Evolutionary conservation across 352 stramenopile species (phyloP).

Genomic region (Thalassiosira ordinaria): DNA sequence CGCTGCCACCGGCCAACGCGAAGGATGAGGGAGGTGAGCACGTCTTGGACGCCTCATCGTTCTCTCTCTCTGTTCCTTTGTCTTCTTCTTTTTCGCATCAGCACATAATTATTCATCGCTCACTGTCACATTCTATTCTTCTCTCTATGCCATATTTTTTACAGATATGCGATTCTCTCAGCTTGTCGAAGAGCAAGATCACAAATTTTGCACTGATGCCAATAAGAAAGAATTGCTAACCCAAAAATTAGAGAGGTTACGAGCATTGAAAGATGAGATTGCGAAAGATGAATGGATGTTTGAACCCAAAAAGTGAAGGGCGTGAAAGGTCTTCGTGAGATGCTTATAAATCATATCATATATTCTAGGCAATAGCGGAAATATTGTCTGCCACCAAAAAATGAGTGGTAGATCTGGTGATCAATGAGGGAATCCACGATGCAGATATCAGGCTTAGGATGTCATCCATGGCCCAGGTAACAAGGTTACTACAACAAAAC

Average conservation of each 20-base stretch:
- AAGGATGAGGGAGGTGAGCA: constrained; percentile 24
- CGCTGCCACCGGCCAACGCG: constrained; percentile 3
- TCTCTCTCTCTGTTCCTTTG: not conserved
- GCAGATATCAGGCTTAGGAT: too few species aligned
- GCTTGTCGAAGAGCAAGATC: constrained; percentile 68
- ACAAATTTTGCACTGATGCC: constrained; percentile 62
- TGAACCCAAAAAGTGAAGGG: constrained; percentile 18
- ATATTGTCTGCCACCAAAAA: too few species aligned
- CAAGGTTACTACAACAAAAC: too few species aligned
- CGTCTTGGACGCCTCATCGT: not conserved
- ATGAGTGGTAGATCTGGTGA: too few species aligned
- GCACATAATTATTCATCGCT: not conserved
- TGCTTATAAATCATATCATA: too few species aligned
- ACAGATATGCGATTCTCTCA: constrained; percentile 46
- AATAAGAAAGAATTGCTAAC: constrained; percentile 59
- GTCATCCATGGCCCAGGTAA: too few species aligned
- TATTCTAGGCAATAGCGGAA: too few species aligned
- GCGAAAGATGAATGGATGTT: constrained; percentile 58
- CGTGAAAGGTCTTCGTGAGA: too few species aligned
- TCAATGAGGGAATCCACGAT: too few species aligned
- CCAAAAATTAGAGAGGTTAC: constrained; percentile 63
- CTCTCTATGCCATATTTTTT: constrained; percentile 9
- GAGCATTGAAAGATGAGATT: constrained; percentile 57
- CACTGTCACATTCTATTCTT: not conserved
- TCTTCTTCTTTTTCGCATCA: not conserved